Percentiles rank a stretch among this genome's conserved stretches.
Conservation (phyloP, 352 stramenopile species). For the Plasmopara viticola region DNA sequence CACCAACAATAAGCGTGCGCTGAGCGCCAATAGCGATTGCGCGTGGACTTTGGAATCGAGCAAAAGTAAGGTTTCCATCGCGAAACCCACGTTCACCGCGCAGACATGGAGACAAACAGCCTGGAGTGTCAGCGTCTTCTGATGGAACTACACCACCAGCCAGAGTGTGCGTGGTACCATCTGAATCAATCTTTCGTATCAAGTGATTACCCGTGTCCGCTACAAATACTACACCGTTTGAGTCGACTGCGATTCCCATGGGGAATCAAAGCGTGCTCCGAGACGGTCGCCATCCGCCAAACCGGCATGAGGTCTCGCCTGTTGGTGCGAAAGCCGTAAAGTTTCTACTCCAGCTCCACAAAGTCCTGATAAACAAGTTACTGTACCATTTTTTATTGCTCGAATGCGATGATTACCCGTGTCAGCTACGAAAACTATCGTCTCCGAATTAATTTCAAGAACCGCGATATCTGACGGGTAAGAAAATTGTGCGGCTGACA, state of each 20-base stretch:
- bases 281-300: constrained; percentile 80
- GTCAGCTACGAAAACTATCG: constrained; percentile 64
- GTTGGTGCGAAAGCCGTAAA: constrained; percentile 21
- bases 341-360: constrained; percentile 76
- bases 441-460: constrained; percentile 30
- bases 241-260: constrained; percentile 84
- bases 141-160: constrained; percentile 53
- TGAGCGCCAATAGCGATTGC: constrained; percentile 83
- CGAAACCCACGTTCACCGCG: constrained; percentile 79
- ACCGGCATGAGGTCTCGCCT: constrained; percentile 71
- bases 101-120: constrained; percentile 88
- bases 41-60: constrained; percentile 90
- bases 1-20: constrained; percentile 84
- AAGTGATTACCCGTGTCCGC: constrained; percentile 96
- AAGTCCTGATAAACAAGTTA: constrained; percentile 86
- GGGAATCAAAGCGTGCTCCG: constrained; percentile 88
- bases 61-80: constrained; percentile 82
- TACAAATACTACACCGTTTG: constrained; percentile 85
- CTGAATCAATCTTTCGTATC: constrained; percentile 75
- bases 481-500: constrained; percentile 44
- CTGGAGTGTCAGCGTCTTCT: constrained; percentile 58
- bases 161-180: constrained; percentile 58
- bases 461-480: constrained; percentile 67
- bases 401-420: constrained; percentile 82
- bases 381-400: constrained; percentile 50